phyloP scores from a whole-genome alignment of 169 alveolate species.

The Plasmodium fragile region DNA sequence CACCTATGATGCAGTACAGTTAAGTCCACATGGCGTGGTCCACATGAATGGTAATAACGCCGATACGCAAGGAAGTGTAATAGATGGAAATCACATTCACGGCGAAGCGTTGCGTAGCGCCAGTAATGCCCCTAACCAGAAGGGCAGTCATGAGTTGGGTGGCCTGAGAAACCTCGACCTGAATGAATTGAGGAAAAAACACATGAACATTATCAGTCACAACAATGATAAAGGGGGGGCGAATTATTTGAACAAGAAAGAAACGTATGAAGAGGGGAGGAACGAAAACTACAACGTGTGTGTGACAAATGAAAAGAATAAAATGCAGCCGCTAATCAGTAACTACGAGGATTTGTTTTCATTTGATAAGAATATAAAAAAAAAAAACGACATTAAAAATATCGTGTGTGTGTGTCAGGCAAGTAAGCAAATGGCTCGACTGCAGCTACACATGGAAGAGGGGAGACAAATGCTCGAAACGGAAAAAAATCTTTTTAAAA shows the following conservation, averaged over 20 bases:
- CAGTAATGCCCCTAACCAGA: background rate
- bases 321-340: constrained; percentile 1
- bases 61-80: background rate
- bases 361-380: constrained; percentile 35
- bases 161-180: constrained; percentile 32
- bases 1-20: background rate
- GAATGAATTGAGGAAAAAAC: constrained; percentile 36
- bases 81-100: background rate
- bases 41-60: background rate
- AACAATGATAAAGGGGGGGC: constrained; percentile 12
- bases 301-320: constrained; percentile 37
- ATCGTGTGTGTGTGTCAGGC: constrained; percentile 76
- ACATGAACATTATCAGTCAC: constrained; percentile 5
- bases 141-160: constrained; percentile 8
- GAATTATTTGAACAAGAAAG: constrained; percentile 7
- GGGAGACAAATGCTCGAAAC: constrained; percentile 71
- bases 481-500: constrained; percentile 60
- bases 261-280: constrained; percentile 4
- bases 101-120: background rate
- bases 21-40: background rate
- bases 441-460: constrained; percentile 73
- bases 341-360: constrained; percentile 53
- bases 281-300: constrained; percentile 26
- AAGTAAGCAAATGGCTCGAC: constrained; percentile 74
- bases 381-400: constrained; percentile 59